Evolutionary conservation across 2,329 filamentous ascomycete genomes (phyloP).

Genomic region (Dothideomycetidae sp.): DNA sequence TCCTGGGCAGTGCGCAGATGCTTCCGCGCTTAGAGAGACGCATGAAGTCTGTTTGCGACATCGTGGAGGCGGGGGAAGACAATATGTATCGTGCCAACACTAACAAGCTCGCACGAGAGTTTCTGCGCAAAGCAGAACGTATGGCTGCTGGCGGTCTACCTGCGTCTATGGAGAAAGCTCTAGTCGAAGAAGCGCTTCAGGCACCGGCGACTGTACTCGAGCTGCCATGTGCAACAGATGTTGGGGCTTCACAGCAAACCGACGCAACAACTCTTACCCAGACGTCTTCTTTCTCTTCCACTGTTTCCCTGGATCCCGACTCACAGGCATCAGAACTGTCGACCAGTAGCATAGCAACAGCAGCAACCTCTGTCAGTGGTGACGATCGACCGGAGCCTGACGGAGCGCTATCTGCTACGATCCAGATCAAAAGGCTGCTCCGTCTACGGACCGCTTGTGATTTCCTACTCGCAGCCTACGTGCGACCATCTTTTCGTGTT

Average conservation of each 20-base stretch:
- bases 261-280: background rate
- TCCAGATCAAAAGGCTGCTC: slow-evolving; percentile 43
- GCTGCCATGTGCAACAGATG: slow-evolving; percentile 43
- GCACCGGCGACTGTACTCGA: slow-evolving; percentile 54
- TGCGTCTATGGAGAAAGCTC: slow-evolving; percentile 68
- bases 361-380: slow-evolving; percentile 19
- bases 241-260: slow-evolving; percentile 13
- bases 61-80: slow-evolving; percentile 69
- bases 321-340: slow-evolving; percentile 9
- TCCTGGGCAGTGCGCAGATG: slow-evolving; percentile 45
- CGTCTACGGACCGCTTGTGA: slow-evolving; percentile 49
- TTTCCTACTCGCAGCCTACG: slow-evolving; percentile 50
- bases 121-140: slow-evolving; percentile 57
- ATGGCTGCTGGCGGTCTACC: slow-evolving; percentile 57
- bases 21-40: slow-evolving; percentile 25
- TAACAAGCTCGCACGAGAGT: slow-evolving; percentile 49
- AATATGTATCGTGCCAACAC: slow-evolving; percentile 70
- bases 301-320: slow-evolving; percentile 4
- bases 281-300: slow-evolving; percentile 13
- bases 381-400: too few species aligned
- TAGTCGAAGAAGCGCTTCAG: slow-evolving; percentile 62
- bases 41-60: slow-evolving; percentile 53
- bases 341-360: slow-evolving; percentile 13
- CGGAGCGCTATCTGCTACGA: too few species aligned
- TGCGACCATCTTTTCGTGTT: slow-evolving; percentile 33